phyloP scores from a whole-genome alignment of 1,139 yeast genomes.

The Spathaspora sp. region DNA sequence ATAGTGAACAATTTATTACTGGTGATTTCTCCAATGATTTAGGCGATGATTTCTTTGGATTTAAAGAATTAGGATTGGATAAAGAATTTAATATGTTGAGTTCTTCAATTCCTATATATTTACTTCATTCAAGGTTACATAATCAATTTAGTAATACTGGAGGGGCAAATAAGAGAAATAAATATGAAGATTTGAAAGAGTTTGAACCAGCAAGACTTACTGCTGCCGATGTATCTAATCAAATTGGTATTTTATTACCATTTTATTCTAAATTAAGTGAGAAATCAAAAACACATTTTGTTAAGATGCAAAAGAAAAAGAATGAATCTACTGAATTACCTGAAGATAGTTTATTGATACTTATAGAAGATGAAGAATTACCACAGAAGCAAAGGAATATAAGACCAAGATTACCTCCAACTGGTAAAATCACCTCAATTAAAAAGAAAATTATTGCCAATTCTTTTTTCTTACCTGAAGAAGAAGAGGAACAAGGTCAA shows the following conservation, averaged over 20 bases:
- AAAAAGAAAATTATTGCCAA: constrained; percentile 61
- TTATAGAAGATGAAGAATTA: constrained; percentile 78
- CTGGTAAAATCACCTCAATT: constrained; percentile 75
- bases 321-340: constrained; percentile 49
- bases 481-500: constrained; percentile 16
- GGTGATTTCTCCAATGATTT: constrained; percentile 93
- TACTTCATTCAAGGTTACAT: constrained; percentile 76
- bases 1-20: constrained; percentile 88
- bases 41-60: constrained; percentile 97
- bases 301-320: constrained; percentile 56
- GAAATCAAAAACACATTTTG: constrained; percentile 47
- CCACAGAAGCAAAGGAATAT: constrained; percentile 77
- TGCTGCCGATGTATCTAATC: constrained; percentile 51
- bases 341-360: constrained; percentile 37
- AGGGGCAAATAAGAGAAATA: constrained; percentile 47
- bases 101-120: constrained; percentile 83
- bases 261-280: constrained; percentile 53
- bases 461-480: constrained; percentile 47
- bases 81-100: constrained; percentile 88
- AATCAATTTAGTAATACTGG: constrained; percentile 46
- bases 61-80: constrained; percentile 89
- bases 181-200: constrained; percentile 63
- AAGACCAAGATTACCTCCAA: constrained; percentile 90
- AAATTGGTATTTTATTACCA: constrained; percentile 60
- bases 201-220: constrained; percentile 47